phyloP scores from a whole-genome alignment of 2,329 filamentous ascomycete genomes.

The Coniella vitis region DNA sequence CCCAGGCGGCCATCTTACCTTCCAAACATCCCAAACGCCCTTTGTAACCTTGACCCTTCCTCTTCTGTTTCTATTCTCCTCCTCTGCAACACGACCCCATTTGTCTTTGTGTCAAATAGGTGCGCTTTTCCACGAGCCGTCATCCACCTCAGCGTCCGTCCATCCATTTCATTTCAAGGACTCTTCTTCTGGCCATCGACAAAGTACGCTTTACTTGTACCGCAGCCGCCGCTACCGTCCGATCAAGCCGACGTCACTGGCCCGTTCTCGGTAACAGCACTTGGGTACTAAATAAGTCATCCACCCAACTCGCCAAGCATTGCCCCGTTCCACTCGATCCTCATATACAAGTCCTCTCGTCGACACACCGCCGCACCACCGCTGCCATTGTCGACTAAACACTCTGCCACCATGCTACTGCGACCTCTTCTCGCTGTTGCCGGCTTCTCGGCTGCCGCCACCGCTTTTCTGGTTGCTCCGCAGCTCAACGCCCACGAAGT shows the following conservation, averaged over 20 bases:
- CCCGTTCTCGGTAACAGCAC: background rate
- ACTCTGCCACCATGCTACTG: conserved; percentile 23
- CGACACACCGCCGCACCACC: background rate
- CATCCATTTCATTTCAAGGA: too few relatives aligned
- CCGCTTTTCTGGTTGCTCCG: conserved; percentile 49
- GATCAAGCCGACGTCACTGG: too few relatives aligned
- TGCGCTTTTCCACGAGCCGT: background rate
- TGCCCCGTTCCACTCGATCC: background rate
- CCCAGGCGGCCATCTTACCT: too few relatives aligned
- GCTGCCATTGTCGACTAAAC: too few relatives aligned
- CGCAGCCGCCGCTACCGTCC: background rate
- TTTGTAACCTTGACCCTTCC: background rate
- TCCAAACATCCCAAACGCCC: background rate
- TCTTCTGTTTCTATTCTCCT: too few relatives aligned
- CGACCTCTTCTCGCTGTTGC: conserved; percentile 40
- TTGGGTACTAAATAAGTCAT: background rate
- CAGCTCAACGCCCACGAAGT: conserved; percentile 36
- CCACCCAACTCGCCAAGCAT: too few relatives aligned
- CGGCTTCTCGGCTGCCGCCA: conserved; percentile 27
- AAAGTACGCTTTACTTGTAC: too few relatives aligned
- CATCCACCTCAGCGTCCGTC: too few relatives aligned
- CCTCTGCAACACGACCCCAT: too few relatives aligned
- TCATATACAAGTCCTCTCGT: background rate
- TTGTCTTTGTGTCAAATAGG: too few relatives aligned
- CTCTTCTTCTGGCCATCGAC: too few relatives aligned